Evolutionary conservation across 2,329 filamentous ascomycete species (phyloP), one percentile per base, ranked within the genome.

Genomic region (Lachnellula subtilissima): DNA sequence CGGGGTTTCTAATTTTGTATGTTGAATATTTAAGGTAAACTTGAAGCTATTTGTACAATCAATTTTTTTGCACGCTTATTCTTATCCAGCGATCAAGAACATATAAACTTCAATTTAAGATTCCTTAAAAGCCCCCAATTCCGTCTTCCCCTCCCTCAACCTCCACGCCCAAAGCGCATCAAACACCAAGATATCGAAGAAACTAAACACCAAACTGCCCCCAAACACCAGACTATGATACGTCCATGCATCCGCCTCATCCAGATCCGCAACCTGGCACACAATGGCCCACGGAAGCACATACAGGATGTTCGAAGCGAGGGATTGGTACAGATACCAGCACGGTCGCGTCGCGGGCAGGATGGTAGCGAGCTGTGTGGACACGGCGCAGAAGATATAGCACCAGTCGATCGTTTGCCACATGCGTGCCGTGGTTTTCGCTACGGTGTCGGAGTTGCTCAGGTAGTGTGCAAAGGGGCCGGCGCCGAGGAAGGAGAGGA

Each of bases 221-320:
- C 85, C 85, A 71, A 89, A 89, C 0, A 89, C 80, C 25, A 87
- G 68, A 0, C 79, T 76, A 62, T 88, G 82, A 65, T 85, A 89
- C 0, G 76, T 83, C 86, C 85, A 89, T 0, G 86, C 85, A 63
- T 83, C 79, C 0, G 71, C 70, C 3, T 74, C 67, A 6, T 77
- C 75, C 47, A 86, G 70, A 2, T 70, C 53, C n/a, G 70, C 71
- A 4, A 72, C 74, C 50, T 77, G 80, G 57, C 80, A 83, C 0
- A 79, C 83, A 42, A 90, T 81, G 0, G 86, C 85, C 85, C 86
- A 90, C 0, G 86, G 86, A 2, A 91, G 70, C 0, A 89, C 85
- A 65, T 85, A 89, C 0, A 86, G 68, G 0, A 90, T 48, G 63
- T 89, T 90, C 6, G 85, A 87, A 0, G 73, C 78, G 0, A 90